Conservation (phyloP, 495 filamentous ascomycete species). For the Filosporella fistucella region DNA sequence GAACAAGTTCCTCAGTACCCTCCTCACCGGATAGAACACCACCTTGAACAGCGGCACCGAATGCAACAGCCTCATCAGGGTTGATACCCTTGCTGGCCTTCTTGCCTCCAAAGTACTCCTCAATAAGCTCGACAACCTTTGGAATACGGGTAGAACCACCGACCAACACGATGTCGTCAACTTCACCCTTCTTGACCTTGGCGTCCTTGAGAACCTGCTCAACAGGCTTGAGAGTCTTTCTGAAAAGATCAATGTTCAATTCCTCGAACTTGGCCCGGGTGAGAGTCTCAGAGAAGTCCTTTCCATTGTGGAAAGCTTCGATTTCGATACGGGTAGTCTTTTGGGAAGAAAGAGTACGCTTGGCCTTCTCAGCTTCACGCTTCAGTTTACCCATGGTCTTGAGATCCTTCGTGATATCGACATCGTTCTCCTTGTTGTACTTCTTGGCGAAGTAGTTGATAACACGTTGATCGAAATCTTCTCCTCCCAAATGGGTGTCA, state of each 20-base stretch:
- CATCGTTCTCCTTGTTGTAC: conserved; percentile 98
- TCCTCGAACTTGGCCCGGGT: conserved; percentile 99
- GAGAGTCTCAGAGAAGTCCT: conserved; percentile 97
- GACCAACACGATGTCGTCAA: conserved; percentile 86
- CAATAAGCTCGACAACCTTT: conserved; percentile 89
- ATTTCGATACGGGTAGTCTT: conserved; percentile 99
- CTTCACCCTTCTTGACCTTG: conserved; percentile 81
- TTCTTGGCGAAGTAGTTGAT: conserved; percentile 96
- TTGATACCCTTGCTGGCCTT: conserved; percentile 98
- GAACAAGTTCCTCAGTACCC: conserved; percentile 71
- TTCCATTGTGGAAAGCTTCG: conserved; percentile 92
- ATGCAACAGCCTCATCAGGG: conserved; percentile 96
- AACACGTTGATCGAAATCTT: conserved; percentile 98
- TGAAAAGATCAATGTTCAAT: conserved; percentile 97
- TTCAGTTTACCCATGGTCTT: conserved; percentile 99
- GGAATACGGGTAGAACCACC: conserved; percentile 96
- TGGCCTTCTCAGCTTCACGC: conserved; percentile 99
- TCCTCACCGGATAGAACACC: conserved; percentile 89
- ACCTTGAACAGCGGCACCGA: conserved; percentile 95
- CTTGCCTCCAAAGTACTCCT: conserved; percentile 95
- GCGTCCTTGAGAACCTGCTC: conserved; percentile 95
- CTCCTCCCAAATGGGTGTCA: conserved; percentile 99
- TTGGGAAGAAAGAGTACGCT: conserved; percentile 97
- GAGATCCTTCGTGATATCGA: conserved; percentile 87
- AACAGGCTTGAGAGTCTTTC: conserved; percentile 97